Evolutionary conservation across 768 basidiomycete genomes (phyloP), one percentile per base, ranked within the genome.

Genomic region (Gymnopilus junonius): DNA sequence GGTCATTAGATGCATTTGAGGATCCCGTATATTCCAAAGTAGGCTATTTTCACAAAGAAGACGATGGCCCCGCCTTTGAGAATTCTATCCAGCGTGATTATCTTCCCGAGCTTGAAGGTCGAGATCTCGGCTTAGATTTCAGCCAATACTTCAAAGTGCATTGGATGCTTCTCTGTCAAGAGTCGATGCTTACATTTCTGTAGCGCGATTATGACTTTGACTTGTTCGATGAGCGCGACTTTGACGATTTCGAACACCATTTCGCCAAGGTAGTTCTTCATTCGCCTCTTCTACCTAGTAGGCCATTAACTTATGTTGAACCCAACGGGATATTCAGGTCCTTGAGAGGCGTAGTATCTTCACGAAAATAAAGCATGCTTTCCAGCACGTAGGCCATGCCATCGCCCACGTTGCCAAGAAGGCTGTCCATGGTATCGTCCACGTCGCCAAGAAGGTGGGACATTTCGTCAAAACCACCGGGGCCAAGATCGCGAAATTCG

Each of bases 381-480:
- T 43, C 14, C 8, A 27, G 32, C 20, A 61, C 15, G 34, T 32
- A 3, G 63, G 63, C 15, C 50, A 46, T 2, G 58, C 14, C 1
- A 54, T 64, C 4, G 48, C 48, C 10, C 48, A 51, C 29, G 34
- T 45, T 17, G 53, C 39, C 15, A 54, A 61, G 32, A 35, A 37
- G n/a, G 29, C 12, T 2, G 27, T 32, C 29, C 39, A 55, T 15
- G 53, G 53, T 20, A 27, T 55, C 23, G 60, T 51, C 27, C 39
- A 31, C 39, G 60, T 21, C 20, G 53, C 53, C 8, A 61, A 61
- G 51, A 61, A 61, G 32, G 60, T 64, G 8, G 63, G 63, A 20
- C 58, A 64, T 8, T 64, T 64, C 37, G 55, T 64, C 53, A 60
- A 56, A 46, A 64, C 58, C 25, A 64, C 63, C 5, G 63, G 58